Evolutionary conservation across 805 yeast species (phyloP), one percentile per base, ranked within the genome.

Genomic region (Tetrapisispora nanseiensis): DNA sequence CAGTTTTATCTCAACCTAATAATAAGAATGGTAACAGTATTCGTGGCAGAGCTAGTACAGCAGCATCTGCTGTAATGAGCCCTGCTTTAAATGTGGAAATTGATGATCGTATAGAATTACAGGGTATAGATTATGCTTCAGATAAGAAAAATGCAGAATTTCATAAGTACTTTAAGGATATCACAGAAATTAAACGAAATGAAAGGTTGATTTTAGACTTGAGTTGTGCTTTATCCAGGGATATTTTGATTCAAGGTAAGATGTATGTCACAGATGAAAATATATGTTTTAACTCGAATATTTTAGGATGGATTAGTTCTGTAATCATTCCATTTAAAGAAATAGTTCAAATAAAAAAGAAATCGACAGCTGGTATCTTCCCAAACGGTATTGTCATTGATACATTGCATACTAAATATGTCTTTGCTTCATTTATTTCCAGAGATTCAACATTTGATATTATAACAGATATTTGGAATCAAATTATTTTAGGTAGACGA

Each of bases 311-410:
- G 70, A 78, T 76, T 1, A 80, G 85, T 1, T 73, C 74, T 46
- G 54, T 79, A 16, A 55, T 70, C 3, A 70, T 82, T 5, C 77
- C 84, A 2, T 66, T 79, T 40, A 72, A 68, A 42, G 84, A 81
- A 49, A 75, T 82, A 19, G 70, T 78, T 24, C 76, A 75, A 48
- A 69, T 82, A 18, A 82, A 78, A 47, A 81, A 80, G 57, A 75
- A 71, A 55, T 70, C 75, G 13, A 80, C 86, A 0, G 82, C 80
- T 0, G 79, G 77, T 0, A 65, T 82, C 13, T 78, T 82, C 46
- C 86, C 86, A 6, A 82, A 81, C 54, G 86, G 83, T 1, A 72
- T 82, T 47, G 70, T 72, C 34, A 70, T 82, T 19, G 71, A 75
- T 43, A 81, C 87, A 1, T 61, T 78, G 37, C 83, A 80, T 51